Conservation (phyloP, 176 grass and related monocot species). For the Phoenix dactylifera region DNA sequence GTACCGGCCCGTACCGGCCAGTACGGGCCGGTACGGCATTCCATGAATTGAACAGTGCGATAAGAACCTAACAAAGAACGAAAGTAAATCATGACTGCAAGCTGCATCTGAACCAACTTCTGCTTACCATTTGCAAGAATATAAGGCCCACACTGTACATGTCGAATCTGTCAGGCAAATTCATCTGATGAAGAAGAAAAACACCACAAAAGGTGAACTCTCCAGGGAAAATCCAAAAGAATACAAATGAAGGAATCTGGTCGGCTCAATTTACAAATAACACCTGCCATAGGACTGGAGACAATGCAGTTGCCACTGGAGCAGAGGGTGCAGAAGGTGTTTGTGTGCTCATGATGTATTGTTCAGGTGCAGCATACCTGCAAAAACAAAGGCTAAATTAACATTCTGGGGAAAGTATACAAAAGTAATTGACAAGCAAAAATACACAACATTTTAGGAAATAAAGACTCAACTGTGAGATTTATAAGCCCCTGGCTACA, state of each 20-base stretch:
- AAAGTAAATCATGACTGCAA: too few relatives aligned
- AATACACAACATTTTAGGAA: too few relatives aligned
- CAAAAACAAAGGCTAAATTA: neutral
- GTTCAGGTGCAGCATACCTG: slow-evolving; percentile 96
- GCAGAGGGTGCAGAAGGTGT: slow-evolving; percentile 93
- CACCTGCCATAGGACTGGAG: slow-evolving; percentile 97
- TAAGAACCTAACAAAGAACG: too few relatives aligned
- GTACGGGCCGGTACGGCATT: too few relatives aligned
- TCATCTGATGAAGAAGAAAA: slow-evolving; percentile 56
- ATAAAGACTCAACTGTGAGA: too few relatives aligned
- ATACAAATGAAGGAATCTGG: neutral
- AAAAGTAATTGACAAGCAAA: too few relatives aligned
- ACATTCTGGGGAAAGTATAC: too few relatives aligned
- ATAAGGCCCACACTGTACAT: slow-evolving; percentile 97
- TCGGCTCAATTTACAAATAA: neutral
- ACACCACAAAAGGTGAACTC: neutral
- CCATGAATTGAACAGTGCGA: too few relatives aligned
- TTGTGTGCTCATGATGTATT: slow-evolving; percentile 99
- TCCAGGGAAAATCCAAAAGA: slow-evolving; percentile 3
- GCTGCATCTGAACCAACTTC: neutral
- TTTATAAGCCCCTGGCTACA: too few relatives aligned
- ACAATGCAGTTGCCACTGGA: slow-evolving; percentile 89
- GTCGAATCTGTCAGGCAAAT: slow-evolving; percentile 98
- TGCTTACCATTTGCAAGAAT: slow-evolving; percentile 92
- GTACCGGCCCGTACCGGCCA: too few relatives aligned